Evolutionary conservation across 106 monocot genomes (phyloP).

Genomic region (Phalaenopsis equestris): DNA sequence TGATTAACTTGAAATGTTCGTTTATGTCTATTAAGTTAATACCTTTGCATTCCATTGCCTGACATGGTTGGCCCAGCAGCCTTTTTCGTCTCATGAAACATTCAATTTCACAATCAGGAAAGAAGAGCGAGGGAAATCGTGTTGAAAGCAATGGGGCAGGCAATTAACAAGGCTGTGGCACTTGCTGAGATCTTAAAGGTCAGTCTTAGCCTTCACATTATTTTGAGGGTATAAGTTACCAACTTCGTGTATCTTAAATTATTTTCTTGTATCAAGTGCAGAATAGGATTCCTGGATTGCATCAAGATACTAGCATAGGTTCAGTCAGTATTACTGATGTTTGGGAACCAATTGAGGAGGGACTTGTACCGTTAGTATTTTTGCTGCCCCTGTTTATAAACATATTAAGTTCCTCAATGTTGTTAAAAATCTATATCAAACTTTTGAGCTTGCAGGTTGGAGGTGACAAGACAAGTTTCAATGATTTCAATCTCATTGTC

Average conservation of each 20-base stretch:
- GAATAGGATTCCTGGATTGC: slow-evolving; percentile 74
- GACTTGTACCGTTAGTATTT: slow-evolving; percentile 84
- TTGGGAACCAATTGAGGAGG: slow-evolving; percentile 99
- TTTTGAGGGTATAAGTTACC: not conserved
- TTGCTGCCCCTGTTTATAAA: not conserved
- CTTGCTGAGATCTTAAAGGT: slow-evolving; percentile 8
- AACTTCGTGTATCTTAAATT: not conserved
- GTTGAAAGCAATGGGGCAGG: slow-evolving; percentile 11
- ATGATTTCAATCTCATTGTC: slow-evolving; percentile 64
- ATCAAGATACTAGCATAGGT: slow-evolving; percentile 82
- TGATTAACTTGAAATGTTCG: not conserved
- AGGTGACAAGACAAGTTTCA: slow-evolving; percentile 90
- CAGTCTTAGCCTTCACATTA: not conserved
- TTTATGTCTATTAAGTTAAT: not conserved
- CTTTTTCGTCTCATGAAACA: not conserved
- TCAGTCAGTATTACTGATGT: slow-evolving; percentile 94
- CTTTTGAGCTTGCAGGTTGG: slow-evolving; percentile 49
- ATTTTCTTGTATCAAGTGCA: slow-evolving; percentile 16
- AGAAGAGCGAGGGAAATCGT: slow-evolving; percentile 4
- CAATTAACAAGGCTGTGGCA: slow-evolving; percentile 8
- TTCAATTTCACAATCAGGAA: slow-evolving; percentile 6
- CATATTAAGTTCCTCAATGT: not conserved
- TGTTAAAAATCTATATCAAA: not conserved
- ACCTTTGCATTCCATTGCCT: not conserved
- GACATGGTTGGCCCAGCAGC: not conserved